These are phyloP conservation scores for Nymphaea colorata DNA, from an alignment of 164 flowering plant genomes.

Conservation along the genomic window DNA sequence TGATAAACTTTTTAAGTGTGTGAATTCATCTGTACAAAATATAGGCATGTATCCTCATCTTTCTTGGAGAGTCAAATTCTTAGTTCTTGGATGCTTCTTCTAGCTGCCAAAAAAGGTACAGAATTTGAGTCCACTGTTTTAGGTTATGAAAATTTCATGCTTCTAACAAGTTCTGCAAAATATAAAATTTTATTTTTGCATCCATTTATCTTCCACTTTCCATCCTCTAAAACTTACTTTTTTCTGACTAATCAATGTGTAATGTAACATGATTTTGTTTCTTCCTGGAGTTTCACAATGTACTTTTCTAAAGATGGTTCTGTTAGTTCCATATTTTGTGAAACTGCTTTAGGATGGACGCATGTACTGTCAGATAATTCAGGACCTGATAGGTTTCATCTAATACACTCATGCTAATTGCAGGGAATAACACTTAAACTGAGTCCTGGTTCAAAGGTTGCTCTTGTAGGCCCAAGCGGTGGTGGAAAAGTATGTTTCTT, in stretches of 20 bases:
- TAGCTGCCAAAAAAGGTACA: background rate
- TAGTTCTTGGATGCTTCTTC: background rate
- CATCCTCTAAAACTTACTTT: background rate
- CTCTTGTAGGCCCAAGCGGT: slow-evolving; percentile 99
- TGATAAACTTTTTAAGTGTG: too few species aligned
- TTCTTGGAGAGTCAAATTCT: background rate
- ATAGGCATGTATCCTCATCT: background rate
- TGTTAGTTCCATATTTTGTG: background rate
- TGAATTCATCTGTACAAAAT: too few species aligned
- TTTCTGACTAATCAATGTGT: background rate
- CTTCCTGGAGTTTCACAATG: too few species aligned
- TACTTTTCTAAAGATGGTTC: too few species aligned
- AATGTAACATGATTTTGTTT: background rate
- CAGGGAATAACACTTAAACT: slow-evolving; percentile 76
- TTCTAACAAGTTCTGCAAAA: too few species aligned
- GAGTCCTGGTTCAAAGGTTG: slow-evolving; percentile 83
- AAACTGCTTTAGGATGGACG: background rate
- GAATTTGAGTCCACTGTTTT: too few species aligned
- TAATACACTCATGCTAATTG: slow-evolving; percentile 2
- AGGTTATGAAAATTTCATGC: background rate
- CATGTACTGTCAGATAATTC: background rate
- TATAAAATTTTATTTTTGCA: background rate
- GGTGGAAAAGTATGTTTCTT: slow-evolving; percentile 46
- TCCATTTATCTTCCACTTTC: background rate
- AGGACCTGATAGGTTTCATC: background rate